phyloP scores from a whole-genome alignment of 2,329 filamentous ascomycete species.

The Pseudocercospora macadamiae region DNA sequence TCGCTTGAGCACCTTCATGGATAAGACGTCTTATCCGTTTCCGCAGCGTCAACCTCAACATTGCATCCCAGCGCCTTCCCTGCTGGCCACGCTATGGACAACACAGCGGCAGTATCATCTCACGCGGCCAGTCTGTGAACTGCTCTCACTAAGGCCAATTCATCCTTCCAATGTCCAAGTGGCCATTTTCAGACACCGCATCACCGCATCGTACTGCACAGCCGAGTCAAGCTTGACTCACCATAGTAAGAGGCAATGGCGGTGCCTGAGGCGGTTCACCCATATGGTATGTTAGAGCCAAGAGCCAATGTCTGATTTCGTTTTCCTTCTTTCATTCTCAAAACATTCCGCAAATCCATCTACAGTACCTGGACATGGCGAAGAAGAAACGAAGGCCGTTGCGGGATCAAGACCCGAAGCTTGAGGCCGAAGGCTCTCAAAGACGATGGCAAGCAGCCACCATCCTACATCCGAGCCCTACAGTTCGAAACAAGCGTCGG shows the following conservation, averaged over 20 bases:
- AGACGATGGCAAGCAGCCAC: not conserved
- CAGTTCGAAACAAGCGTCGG: slow-evolving; percentile 5
- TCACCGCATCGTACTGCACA: not conserved
- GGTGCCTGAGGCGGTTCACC: not conserved
- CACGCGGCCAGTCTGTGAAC: too few relatives aligned
- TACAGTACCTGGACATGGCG: not conserved
- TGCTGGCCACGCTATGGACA: not conserved
- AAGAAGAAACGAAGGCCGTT: not conserved
- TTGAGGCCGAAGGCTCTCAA: not conserved
- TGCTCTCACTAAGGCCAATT: too few relatives aligned
- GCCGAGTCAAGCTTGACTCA: not conserved
- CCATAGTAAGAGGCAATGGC: not conserved
- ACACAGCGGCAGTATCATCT: too few relatives aligned
- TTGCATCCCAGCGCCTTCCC: too few relatives aligned
- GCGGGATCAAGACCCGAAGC: not conserved
- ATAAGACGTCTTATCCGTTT: not conserved
- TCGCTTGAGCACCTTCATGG: not conserved
- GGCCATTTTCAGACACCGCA: too few relatives aligned
- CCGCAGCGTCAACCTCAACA: not conserved
- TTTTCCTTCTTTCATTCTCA: not conserved
- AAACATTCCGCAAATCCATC: not conserved
- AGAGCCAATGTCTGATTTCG: not conserved
- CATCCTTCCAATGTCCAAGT: too few relatives aligned
- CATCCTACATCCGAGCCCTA: not conserved
- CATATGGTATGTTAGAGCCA: not conserved